phyloP scores from a whole-genome alignment of 108 stramenopile genomes.

The Poteriospumella lacustris region DNA sequence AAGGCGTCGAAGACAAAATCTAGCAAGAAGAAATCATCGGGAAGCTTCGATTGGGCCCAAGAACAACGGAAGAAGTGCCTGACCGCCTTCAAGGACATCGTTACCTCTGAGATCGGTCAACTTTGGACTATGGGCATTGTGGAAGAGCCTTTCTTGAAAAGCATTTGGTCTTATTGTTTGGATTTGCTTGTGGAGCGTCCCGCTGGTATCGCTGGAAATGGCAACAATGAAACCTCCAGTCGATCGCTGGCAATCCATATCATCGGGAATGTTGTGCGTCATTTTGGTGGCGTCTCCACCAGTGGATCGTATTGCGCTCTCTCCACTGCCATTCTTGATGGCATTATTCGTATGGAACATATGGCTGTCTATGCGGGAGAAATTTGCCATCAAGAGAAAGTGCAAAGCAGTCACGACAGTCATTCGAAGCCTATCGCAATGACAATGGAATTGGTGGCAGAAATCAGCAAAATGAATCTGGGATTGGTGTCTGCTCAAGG shows the following conservation, averaged over 20 bases:
- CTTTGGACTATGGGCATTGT: constrained; percentile 20
- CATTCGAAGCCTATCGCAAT: too few relatives aligned
- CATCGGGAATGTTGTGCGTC: too few relatives aligned
- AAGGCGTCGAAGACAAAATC: background rate
- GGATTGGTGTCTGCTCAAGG: background rate
- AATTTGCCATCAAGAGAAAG: background rate
- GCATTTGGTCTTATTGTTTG: background rate
- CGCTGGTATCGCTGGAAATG: background rate
- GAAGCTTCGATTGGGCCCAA: background rate
- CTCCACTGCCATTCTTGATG: background rate
- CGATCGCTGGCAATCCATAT: background rate
- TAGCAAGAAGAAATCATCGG: background rate
- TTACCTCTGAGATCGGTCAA: background rate
- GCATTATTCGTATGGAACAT: background rate
- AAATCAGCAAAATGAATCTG: background rate
- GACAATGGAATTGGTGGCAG: background rate
- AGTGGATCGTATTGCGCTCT: background rate
- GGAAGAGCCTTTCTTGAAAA: background rate
- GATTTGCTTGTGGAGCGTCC: background rate
- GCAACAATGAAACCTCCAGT: background rate
- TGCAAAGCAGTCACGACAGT: background rate
- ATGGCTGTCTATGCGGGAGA: background rate
- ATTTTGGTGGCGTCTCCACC: background rate
- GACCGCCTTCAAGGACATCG: background rate
- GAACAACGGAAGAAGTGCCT: background rate